Conservation (phyloP, 495 filamentous ascomycete species). For the Podospora conica region DNA sequence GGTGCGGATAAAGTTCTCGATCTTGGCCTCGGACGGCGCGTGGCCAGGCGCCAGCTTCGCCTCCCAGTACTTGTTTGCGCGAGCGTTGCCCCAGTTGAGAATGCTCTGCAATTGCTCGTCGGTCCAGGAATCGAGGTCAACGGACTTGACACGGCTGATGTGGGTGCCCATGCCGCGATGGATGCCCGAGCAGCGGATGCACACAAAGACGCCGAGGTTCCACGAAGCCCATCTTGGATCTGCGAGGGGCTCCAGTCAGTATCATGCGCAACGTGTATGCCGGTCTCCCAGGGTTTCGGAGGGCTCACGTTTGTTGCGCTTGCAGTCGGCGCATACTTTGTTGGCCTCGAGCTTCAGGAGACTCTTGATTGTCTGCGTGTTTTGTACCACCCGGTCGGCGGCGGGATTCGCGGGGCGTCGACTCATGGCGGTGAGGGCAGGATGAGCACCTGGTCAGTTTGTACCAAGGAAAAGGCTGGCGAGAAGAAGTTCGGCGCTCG, state of each 20-base stretch:
- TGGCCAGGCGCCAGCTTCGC: constrained; percentile 86
- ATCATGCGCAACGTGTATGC: background rate
- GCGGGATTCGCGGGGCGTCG: constrained; percentile 68
- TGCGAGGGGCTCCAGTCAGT: constrained; percentile 31
- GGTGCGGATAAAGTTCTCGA: constrained; percentile 97
- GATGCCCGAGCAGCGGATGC: constrained; percentile 96
- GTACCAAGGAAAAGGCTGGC: background rate
- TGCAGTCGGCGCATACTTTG: constrained; percentile 97
- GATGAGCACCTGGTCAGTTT: background rate
- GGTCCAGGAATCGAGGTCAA: constrained; percentile 96
- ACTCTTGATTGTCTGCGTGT: constrained; percentile 83
- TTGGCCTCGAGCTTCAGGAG: constrained; percentile 89
- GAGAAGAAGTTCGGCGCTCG: background rate
- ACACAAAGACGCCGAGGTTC: constrained; percentile 94
- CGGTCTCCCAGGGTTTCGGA: background rate
- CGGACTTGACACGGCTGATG: constrained; percentile 95
- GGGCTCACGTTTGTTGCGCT: constrained; percentile 87
- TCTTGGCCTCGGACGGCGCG: constrained; percentile 95
- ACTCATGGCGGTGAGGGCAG: constrained; percentile 59
- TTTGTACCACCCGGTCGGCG: constrained; percentile 76
- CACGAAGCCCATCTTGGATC: constrained; percentile 98
- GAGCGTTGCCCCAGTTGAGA: constrained; percentile 86
- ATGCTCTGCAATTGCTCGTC: constrained; percentile 94
- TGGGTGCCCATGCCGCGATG: constrained; percentile 98
- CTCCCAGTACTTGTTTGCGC: constrained; percentile 99